These are phyloP conservation scores for Mediolabrus comicus DNA, from an alignment of 108 stramenopile genomes.

Conservation along the genomic window DNA sequence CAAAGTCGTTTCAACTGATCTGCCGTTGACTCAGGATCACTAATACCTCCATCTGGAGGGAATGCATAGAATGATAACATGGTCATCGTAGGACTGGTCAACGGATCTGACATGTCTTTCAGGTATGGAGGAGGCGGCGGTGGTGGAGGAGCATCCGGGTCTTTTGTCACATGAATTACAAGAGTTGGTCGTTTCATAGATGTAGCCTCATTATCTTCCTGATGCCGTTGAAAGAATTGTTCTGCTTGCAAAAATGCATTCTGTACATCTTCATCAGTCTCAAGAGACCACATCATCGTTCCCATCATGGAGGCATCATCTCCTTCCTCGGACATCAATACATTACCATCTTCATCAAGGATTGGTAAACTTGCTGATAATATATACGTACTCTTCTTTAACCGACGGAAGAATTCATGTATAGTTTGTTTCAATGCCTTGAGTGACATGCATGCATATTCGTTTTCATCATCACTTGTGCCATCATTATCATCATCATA, in stretches of 20 bases:
- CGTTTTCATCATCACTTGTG: slow-evolving; percentile 10
- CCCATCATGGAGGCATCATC: slow-evolving; percentile 7
- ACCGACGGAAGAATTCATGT: slow-evolving; percentile 73
- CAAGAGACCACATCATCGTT: slow-evolving; percentile 51
- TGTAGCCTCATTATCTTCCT: slow-evolving; percentile 10
- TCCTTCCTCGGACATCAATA: slow-evolving; percentile 23
- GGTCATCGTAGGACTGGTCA: slow-evolving; percentile 69
- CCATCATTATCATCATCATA: not conserved
- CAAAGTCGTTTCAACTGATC: slow-evolving; percentile 57
- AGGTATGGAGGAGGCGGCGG: slow-evolving; percentile 73
- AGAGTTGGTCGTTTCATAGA: slow-evolving; percentile 73
- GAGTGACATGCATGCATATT: slow-evolving; percentile 50
- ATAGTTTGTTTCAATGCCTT: slow-evolving; percentile 65
- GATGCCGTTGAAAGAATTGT: slow-evolving; percentile 49
- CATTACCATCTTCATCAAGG: slow-evolving; percentile 58
- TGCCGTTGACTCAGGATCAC: slow-evolving; percentile 74
- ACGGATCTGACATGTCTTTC: slow-evolving; percentile 68
- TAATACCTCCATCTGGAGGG: slow-evolving; percentile 60
- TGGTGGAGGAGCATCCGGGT: slow-evolving; percentile 86
- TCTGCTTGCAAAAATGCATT: slow-evolving; percentile 67
- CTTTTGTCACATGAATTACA: slow-evolving; percentile 67
- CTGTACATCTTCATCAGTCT: slow-evolving; percentile 71
- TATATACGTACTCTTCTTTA: slow-evolving; percentile 70
- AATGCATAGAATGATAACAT: slow-evolving; percentile 90
- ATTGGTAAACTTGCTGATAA: slow-evolving; percentile 65